phyloP scores from a whole-genome alignment of 441 rosid species.

The Viola pubescens region DNA sequence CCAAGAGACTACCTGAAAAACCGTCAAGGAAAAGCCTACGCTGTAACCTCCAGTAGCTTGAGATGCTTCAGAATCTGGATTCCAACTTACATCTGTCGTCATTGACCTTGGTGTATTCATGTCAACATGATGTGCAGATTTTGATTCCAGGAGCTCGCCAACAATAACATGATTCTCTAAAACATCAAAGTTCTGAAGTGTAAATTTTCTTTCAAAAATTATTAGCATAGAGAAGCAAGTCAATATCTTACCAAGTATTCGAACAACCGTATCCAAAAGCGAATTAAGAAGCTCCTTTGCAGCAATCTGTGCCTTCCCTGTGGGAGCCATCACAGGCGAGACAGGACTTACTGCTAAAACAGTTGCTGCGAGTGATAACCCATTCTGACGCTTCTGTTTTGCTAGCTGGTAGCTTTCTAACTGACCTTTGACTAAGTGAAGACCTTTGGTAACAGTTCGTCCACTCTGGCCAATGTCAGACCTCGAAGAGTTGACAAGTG shows the following conservation, averaged over 20 bases:
- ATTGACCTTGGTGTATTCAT: slow-evolving; percentile 60
- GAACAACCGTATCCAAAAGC: slow-evolving; percentile 69
- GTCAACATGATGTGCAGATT: slow-evolving; percentile 51
- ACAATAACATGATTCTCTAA: slow-evolving; percentile 89
- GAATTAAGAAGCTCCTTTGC: slow-evolving; percentile 92
- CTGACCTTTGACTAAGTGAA: slow-evolving; percentile 55
- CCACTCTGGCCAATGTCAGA: slow-evolving; percentile 45
- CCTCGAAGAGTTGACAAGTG: slow-evolving; percentile 56
- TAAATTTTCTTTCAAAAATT: slow-evolving; percentile 22
- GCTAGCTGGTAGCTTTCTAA: slow-evolving; percentile 57
- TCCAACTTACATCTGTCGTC: slow-evolving; percentile 60
- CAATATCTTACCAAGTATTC: slow-evolving; percentile 70
- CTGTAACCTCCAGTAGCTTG: slow-evolving; percentile 92
- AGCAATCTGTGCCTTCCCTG: slow-evolving; percentile 88
- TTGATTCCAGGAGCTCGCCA: slow-evolving; percentile 86
- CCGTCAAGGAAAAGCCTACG: slow-evolving; percentile 89
- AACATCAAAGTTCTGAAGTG: slow-evolving; percentile 18
- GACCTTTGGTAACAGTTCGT: slow-evolving; percentile 37
- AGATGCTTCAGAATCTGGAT: slow-evolving; percentile 68
- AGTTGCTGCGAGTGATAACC: slow-evolving; percentile 52
- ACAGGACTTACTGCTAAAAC: slow-evolving; percentile 94
- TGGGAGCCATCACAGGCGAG: slow-evolving; percentile 92
- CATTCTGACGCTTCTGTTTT: slow-evolving; percentile 81
- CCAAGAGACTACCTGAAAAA: slow-evolving; percentile 63
- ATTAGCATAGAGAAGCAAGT: neutral